phyloP scores from a whole-genome alignment of 2,329 filamentous ascomycete species.

The Domatiomyces globalis region DNA sequence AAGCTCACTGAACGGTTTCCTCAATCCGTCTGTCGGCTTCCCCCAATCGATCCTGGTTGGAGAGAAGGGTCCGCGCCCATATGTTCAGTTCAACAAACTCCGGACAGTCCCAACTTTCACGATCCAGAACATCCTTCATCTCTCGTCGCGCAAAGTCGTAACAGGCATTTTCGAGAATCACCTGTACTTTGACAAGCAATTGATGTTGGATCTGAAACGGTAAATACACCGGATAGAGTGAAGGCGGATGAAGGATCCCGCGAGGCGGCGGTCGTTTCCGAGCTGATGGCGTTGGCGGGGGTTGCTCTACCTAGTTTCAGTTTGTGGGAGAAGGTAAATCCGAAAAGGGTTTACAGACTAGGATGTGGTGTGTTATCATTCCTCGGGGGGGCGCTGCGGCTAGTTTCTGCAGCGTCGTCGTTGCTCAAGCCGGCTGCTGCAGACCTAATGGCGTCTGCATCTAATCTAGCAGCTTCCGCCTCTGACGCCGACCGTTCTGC shows the following conservation, averaged over 20 bases:
- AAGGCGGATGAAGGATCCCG: not conserved
- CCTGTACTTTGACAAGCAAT: not conserved
- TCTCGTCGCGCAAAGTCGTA: not conserved
- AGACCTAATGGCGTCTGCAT: not conserved
- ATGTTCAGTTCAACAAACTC: not conserved
- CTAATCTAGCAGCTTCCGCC: not conserved
- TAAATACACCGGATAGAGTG: not conserved
- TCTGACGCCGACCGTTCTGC: not conserved
- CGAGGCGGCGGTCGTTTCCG: not conserved
- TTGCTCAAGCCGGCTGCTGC: not conserved
- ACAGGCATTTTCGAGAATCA: not conserved
- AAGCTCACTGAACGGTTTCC: not conserved
- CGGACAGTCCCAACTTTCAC: not conserved
- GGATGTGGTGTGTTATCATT: not conserved
- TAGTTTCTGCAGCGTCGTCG: not conserved
- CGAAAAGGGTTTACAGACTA: not conserved
- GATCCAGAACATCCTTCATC: not conserved
- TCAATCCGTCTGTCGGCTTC: not conserved
- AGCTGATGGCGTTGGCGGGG: not conserved
- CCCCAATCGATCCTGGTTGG: not conserved
- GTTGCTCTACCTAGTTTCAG: no score
- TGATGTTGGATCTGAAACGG: not conserved
- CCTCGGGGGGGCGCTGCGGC: not conserved
- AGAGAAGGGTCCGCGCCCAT: not conserved
- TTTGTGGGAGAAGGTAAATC: no score